Evolutionary conservation across 2,329 filamentous ascomycete genomes (phyloP), one percentile per base, ranked within the genome.

Genomic region (Tolypocladium ophioglossoides): DNA sequence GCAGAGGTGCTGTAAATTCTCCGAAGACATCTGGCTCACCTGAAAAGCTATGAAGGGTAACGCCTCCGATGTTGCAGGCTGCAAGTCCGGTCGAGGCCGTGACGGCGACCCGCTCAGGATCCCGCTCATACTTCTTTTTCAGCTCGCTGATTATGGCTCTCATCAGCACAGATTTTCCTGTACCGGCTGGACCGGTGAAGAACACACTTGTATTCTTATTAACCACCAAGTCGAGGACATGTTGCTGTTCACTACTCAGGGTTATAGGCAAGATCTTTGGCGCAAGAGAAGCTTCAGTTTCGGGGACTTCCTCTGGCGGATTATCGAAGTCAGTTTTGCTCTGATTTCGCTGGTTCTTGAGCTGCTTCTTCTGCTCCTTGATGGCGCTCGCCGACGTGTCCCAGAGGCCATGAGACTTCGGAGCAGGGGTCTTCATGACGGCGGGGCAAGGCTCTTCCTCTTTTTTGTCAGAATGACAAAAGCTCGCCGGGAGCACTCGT

Each of bases 121-220:
- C 89, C 51, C 80, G 79, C 3, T 72, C 74, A 68, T 86, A 87
- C 65, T 95, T 96, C 58, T 82, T 82, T 56, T 87, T 87, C 51
- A 99, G 68, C 4, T 87, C 83, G 6, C 80, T 74, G 62, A 99
- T 97, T 57, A 97, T 96, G 59, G 95, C 85, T 59, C 91, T 83
- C 79, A 99, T 90, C 55, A 99, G 73, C 4, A 99, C 92, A 1
- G 94, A 99, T 75, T 99, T 99, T 69, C 94, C 94, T 5, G 94
- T 96, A 77, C 87, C 91, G 55, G 94, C 94, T 56, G 94, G 95
- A 62, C 94, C 94, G 1, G 94, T 99, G 69, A 99, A 99, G 74
- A 99, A 99, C 2, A 96, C 91, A 62, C 92, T 97, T 68, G 91
- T 86, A 56, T 81, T 81, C 58, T 88, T 75, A 24, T 94, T 81